Percentiles rank a stretch among this genome's conserved stretches.
phyloP scores from a whole-genome alignment of 2,329 filamentous ascomycete species.

The Orbilia blumenaviensis region DNA sequence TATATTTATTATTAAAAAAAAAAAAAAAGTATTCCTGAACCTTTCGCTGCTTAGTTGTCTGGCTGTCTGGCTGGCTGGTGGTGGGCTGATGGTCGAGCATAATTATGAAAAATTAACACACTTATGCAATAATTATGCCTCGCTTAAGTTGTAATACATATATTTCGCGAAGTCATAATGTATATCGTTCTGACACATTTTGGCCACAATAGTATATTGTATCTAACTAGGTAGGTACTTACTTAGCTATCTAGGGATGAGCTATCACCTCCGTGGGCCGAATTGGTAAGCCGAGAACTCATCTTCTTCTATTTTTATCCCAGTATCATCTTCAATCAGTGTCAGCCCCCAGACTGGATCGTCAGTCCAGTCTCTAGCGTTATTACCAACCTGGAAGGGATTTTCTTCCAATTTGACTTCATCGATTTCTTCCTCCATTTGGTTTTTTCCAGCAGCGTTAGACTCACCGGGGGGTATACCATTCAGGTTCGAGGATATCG shows the following conservation, averaged over 20 bases:
- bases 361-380: background rate
- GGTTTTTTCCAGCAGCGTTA: background rate
- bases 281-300: background rate
- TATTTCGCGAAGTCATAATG: too few relatives aligned
- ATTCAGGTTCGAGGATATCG: background rate
- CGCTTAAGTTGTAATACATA: too few relatives aligned
- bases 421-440: background rate
- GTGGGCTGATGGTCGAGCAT: too few relatives aligned
- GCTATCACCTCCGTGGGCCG: background rate
- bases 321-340: background rate
- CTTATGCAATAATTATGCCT: too few relatives aligned
- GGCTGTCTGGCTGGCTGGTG: too few relatives aligned
- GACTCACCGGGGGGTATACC: background rate
- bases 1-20: too few relatives aligned
- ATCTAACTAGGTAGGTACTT: background rate
- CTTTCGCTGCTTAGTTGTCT: too few relatives aligned
- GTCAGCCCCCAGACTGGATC: background rate
- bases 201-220: too few relatives aligned
- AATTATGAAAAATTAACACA: too few relatives aligned
- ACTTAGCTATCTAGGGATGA: background rate
- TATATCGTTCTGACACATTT: too few relatives aligned
- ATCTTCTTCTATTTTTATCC: background rate
- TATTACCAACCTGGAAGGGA: background rate
- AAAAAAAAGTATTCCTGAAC: too few relatives aligned
- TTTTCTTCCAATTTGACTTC: background rate